Evolutionary conservation across 2,329 filamentous ascomycete species (phyloP).

Genomic region (Cordyceps cicadae): DNA sequence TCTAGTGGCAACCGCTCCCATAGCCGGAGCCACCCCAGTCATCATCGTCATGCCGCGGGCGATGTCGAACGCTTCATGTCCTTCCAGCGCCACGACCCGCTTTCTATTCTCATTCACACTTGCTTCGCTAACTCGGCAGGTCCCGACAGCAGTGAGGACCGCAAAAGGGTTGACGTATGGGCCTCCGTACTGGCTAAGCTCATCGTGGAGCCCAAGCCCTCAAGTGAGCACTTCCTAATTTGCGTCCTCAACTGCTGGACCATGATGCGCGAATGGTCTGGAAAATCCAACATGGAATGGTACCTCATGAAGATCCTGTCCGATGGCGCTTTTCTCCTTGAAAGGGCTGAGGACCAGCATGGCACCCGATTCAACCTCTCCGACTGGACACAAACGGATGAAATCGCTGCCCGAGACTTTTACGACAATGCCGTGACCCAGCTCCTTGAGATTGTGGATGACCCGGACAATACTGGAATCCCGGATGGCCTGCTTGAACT

Average conservation of each 20-base stretch:
- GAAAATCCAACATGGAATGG: constrained; percentile 81
- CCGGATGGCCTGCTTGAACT: constrained; percentile 79
- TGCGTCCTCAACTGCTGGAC: constrained; percentile 84
- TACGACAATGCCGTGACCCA: constrained; percentile 74
- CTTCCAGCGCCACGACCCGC: constrained; percentile 79
- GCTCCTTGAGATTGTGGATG: constrained; percentile 79
- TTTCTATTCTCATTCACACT: constrained; percentile 78
- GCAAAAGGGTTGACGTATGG: constrained; percentile 76
- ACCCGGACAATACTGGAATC: constrained; percentile 75
- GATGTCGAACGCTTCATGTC: constrained; percentile 72
- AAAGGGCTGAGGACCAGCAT: constrained; percentile 72
- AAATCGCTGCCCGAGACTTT: constrained; percentile 77
- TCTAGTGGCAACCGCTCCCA: constrained; percentile 48
- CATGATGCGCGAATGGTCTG: constrained; percentile 79
- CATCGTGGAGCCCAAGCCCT: constrained; percentile 67
- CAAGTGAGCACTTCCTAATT: constrained; percentile 71
- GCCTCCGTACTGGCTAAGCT: constrained; percentile 77
- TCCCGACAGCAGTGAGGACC: constrained; percentile 72
- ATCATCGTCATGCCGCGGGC: constrained; percentile 38
- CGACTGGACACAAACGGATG: constrained; percentile 68
- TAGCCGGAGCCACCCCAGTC: constrained; percentile 35
- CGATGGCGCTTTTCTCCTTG: constrained; percentile 83
- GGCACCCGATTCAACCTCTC: constrained; percentile 63
- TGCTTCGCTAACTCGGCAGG: constrained; percentile 82
- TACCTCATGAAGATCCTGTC: constrained; percentile 93